A percentile compares a stretch with the other conserved stretches of the same genome.
Evolutionary conservation across 805 yeast genomes (phyloP).

Genomic region (Saccharomycopsis selenospora): DNA sequence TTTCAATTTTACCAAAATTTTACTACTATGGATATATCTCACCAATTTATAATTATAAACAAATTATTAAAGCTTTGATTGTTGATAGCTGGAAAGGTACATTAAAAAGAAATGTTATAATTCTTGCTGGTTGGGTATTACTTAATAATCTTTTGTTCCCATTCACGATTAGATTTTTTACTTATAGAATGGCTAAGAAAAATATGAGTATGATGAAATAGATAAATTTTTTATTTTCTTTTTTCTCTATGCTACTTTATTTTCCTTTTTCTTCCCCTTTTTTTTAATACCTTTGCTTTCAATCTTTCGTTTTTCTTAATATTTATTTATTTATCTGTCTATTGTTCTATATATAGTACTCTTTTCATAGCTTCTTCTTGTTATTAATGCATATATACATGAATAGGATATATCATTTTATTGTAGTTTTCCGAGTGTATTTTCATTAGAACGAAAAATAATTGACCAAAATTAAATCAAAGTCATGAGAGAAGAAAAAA

Average conservation of each 20-base stretch:
- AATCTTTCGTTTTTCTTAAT: too few species aligned
- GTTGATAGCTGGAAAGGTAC: constrained; percentile 4
- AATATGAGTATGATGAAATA: too few species aligned
- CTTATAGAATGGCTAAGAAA: constrained; percentile 4
- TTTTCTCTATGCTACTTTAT: too few species aligned
- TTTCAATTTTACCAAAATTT: constrained; percentile 50
- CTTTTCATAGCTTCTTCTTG: too few species aligned
- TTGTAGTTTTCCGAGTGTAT: too few species aligned
- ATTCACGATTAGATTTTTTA: constrained; percentile 2
- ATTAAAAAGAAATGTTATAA: neutral
- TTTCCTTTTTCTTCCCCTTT: too few species aligned
- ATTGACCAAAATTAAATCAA: neutral
- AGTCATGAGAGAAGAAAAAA: neutral
- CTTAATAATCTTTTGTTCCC: constrained; percentile 6
- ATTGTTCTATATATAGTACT: too few species aligned
- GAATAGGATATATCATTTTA: neutral
- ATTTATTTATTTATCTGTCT: too few species aligned
- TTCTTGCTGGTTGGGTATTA: constrained; percentile 4
- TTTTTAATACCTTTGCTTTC: too few species aligned
- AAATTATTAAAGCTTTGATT: neutral
- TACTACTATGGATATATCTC: constrained; percentile 49
- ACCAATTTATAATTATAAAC: constrained; percentile 6
- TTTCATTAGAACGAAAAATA: too few species aligned
- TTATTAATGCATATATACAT: neutral
- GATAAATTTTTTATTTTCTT: too few species aligned